These are phyloP conservation scores for Purshia tridentata DNA, from an alignment of 306 rosid genomes.

Conservation along the genomic window DNA sequence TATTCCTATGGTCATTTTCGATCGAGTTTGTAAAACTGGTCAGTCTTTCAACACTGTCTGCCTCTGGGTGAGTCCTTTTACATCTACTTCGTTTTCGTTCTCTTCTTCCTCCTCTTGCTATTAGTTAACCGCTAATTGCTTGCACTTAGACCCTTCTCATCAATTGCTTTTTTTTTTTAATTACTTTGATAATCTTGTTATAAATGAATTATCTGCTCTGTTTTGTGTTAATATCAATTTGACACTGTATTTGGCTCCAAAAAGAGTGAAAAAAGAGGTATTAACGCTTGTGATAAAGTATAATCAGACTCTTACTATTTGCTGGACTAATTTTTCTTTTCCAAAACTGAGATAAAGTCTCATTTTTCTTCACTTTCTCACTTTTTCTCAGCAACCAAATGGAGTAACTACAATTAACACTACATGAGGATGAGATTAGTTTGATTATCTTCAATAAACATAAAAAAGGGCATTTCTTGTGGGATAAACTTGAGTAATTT, in stretches of 20 bases:
- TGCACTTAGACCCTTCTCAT: too few species aligned
- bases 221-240: neutral
- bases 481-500: neutral
- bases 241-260: neutral
- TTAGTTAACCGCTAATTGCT: too few species aligned
- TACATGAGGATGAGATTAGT: neutral
- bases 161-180: neutral
- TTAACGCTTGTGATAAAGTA: too few species aligned
- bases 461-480: neutral
- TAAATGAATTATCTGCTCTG: slow-evolving; percentile 1
- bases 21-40: too few species aligned
- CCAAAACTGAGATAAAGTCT: neutral
- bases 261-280: neutral
- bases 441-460: neutral
- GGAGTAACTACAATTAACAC: neutral
- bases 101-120: too few species aligned
- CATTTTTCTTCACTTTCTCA: neutral
- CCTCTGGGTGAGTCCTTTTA: too few species aligned
- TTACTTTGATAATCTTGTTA: neutral
- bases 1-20: neutral
- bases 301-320: too few species aligned
- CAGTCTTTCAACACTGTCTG: too few species aligned
- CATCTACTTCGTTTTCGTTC: too few species aligned
- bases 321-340: too few species aligned
- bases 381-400: neutral